Evolutionary conservation across 768 basidiomycete genomes (phyloP).

Genomic region (Cyclocybe cylindracea): DNA sequence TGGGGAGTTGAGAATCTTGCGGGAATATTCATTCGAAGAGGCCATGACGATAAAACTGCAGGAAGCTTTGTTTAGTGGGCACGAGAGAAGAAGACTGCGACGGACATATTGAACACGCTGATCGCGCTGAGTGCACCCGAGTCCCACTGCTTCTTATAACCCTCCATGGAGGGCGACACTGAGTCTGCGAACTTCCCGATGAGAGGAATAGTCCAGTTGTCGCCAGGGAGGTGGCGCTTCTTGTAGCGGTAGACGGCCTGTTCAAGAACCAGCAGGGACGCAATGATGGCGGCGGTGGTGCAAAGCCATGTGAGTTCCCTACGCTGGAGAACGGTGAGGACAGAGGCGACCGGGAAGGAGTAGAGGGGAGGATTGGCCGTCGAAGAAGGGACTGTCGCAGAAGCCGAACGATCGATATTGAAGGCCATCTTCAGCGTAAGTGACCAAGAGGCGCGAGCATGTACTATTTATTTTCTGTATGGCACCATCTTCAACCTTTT

Average conservation of each 20-base stretch:
- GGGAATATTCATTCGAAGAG: conserved; percentile 87
- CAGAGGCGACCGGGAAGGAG: conserved; percentile 48
- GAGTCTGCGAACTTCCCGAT: conserved; percentile 97
- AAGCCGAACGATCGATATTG: conserved; percentile 37
- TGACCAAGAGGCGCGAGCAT: neutral
- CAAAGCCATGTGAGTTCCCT: conserved; percentile 55
- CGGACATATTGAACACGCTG: conserved; percentile 97
- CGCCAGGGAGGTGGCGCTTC: conserved; percentile 87
- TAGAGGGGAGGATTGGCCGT: conserved; percentile 40
- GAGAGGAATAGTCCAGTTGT: conserved; percentile 92
- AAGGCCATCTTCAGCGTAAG: conserved; percentile 34
- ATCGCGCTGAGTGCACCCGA: conserved; percentile 85
- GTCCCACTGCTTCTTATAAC: conserved; percentile 91
- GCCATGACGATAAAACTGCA: conserved; percentile 97
- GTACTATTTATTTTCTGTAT: conserved; percentile 11
- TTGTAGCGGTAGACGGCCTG: conserved; percentile 88
- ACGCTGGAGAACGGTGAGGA: conserved; percentile 36
- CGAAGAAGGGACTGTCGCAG: conserved; percentile 45
- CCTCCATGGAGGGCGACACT: conserved; percentile 86
- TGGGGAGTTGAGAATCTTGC: conserved; percentile 96
- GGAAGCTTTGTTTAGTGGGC: conserved; percentile 3
- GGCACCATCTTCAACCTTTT: conserved; percentile 38
- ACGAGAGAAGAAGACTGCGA: conserved; percentile 6
- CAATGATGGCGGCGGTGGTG: conserved; percentile 68
- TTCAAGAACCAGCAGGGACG: conserved; percentile 80